A percentile compares a stretch with the other conserved stretches of the same genome.
phyloP scores from a whole-genome alignment of 345 rosid genomes.

The Linum trigynum region DNA sequence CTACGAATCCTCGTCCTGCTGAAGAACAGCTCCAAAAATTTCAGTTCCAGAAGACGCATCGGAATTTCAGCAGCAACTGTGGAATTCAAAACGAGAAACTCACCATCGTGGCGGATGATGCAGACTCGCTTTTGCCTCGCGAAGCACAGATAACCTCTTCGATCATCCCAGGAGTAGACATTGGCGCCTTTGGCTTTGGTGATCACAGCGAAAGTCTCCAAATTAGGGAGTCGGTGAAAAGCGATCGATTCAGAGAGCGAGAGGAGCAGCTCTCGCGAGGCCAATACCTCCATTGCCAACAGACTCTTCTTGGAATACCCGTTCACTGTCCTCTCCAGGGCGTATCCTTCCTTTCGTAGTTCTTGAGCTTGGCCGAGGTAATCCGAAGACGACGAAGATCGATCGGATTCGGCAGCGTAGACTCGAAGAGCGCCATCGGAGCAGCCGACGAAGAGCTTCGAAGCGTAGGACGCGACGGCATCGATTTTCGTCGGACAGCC shows the following conservation, averaged over 20 bases:
- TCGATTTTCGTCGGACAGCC: constrained; percentile 61
- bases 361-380: constrained; percentile 25
- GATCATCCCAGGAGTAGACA: constrained; percentile 84
- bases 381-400: constrained; percentile 31
- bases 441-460: constrained; percentile 76
- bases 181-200: constrained; percentile 92
- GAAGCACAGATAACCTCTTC: constrained; percentile 84
- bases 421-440: constrained; percentile 86
- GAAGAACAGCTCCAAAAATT: constrained; percentile 12
- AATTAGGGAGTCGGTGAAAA: constrained; percentile 70
- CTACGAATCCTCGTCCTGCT: constrained; percentile 98
- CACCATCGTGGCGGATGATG: constrained; percentile 91
- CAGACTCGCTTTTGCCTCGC: constrained; percentile 87
- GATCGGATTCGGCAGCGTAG: constrained; percentile 61
- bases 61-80: background rate
- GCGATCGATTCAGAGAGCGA: constrained; percentile 89
- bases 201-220: constrained; percentile 85
- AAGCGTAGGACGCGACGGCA: constrained; percentile 65
- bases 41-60: constrained; percentile 6
- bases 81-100: background rate
- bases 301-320: constrained; percentile 78
- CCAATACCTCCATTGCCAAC: constrained; percentile 61
- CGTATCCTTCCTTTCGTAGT: constrained; percentile 52
- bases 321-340: constrained; percentile 40
- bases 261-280: constrained; percentile 64